Base-by-base conservation (phyloP, 768 basidiomycete species). In the Mrakia blollopis region DNA sequence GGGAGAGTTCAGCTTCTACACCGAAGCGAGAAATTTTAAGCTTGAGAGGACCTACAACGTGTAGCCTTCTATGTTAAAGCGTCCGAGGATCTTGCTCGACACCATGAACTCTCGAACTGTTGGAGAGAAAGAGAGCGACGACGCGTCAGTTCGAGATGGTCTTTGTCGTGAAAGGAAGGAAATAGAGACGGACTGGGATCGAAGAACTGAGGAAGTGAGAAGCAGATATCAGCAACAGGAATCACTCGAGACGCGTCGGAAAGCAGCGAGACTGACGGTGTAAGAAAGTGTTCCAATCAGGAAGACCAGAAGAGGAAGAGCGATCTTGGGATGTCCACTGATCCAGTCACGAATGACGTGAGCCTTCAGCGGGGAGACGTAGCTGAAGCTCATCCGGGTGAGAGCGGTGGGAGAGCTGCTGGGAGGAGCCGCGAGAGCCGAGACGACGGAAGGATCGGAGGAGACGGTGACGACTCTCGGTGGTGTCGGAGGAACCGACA, bases 231-330 rank as follows among this genome's bases (percentile, higher is more conserved):
- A 28, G 57, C 13, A 1, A n/a, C 7, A 10, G 10, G 14, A 11
- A 44, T 1, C 44, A 44, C n/a, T 28, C 6, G 57, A 18, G 25
- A 57, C 25, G n/a, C 57, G 23, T 25, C 57, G 28, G 13, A 50
- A 14, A 5, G 4, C 25, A 7, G 8, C 23, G 50, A 18, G 14
- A 57, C 57, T 28, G n/a, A 57, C 57, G 7, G 92, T 91, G 82
- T 96, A 97, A 30, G 92, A 92, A 52, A 98, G 80, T 3, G 91
- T 90, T 16, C 94, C 96, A n/a, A 98, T 82, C 2, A 98, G 84
- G 83, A 98, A 97, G 61, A 94, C 88, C 2, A 94, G 25, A 37
- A 83, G 79, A 13, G 84, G 84, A n/a, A 84, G 76, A 9, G 80
- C 81, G 21, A 84, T 78, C 54, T 83, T 80, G 0, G 84, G 84